Percentiles rank a stretch among this genome's conserved stretches.
Evolutionary conservation across 169 alveolate species (phyloP).

Genomic region (Amoebophrya sp.): DNA sequence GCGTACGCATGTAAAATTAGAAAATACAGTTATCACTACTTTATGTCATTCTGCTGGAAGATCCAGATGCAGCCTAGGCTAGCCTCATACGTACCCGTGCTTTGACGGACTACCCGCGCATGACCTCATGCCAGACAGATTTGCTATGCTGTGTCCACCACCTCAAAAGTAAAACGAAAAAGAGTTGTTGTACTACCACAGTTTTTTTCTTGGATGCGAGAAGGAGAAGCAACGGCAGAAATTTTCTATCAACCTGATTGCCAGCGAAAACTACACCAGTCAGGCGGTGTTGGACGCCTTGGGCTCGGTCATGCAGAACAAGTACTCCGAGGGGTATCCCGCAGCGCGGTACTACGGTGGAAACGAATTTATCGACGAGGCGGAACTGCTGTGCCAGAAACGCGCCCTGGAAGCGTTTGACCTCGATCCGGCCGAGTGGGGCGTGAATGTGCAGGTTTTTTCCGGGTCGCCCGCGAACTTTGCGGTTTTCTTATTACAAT

Average conservation of each 20-base stretch:
- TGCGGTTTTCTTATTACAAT: too few relatives aligned
- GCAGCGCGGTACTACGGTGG: constrained; percentile 90
- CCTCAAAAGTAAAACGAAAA: background rate
- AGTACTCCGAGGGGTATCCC: constrained; percentile 92
- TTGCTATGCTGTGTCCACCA: too few relatives aligned
- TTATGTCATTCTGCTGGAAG: too few relatives aligned
- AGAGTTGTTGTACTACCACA: background rate
- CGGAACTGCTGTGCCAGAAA: constrained; percentile 71
- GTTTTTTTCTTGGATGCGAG: too few relatives aligned
- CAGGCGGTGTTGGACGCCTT: constrained; percentile 76
- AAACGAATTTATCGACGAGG: constrained; percentile 67
- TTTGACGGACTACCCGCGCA: too few relatives aligned
- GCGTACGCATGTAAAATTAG: too few relatives aligned
- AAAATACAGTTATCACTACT: too few relatives aligned
- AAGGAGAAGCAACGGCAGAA: constrained; percentile 63
- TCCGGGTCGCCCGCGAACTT: constrained; percentile 70
- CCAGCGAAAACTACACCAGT: constrained; percentile 62
- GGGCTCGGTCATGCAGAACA: constrained; percentile 78
- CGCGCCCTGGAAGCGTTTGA: constrained; percentile 89
- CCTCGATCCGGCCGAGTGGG: constrained; percentile 88
- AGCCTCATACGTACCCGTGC: too few relatives aligned
- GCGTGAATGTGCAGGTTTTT: constrained; percentile 84
- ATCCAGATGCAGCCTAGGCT: too few relatives aligned
- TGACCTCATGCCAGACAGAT: too few relatives aligned
- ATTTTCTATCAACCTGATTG: constrained; percentile 64